phyloP scores from a whole-genome alignment of 2,329 filamentous ascomycete species.

The Microcyclosporella mali region DNA sequence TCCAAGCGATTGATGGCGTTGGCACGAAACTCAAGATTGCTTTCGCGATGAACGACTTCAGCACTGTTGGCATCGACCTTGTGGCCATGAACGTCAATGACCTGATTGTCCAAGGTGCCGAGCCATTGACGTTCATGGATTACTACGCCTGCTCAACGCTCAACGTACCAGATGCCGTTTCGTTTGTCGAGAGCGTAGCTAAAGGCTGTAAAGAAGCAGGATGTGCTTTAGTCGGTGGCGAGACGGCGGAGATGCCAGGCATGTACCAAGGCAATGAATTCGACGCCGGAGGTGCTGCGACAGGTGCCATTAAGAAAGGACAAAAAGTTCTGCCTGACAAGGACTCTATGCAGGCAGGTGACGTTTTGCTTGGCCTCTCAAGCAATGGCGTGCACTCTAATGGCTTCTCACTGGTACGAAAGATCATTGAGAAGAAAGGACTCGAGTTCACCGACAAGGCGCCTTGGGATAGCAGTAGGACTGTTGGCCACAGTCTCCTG shows the following conservation, averaged over 20 bases:
- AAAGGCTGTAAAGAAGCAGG: slow-evolving; percentile 77
- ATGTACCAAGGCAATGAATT: slow-evolving; percentile 87
- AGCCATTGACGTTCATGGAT: slow-evolving; percentile 93
- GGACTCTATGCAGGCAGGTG: slow-evolving; percentile 69
- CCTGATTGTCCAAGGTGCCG: slow-evolving; percentile 88
- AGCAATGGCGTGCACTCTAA: slow-evolving; percentile 92
- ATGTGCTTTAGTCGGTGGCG: slow-evolving; percentile 90
- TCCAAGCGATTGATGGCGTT: slow-evolving; percentile 94
- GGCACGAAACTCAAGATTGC: slow-evolving; percentile 97
- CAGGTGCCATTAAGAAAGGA: slow-evolving; percentile 69
- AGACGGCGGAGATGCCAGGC: slow-evolving; percentile 97
- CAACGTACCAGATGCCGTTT: slow-evolving; percentile 66
- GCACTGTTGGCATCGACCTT: slow-evolving; percentile 91
- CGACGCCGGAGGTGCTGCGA: slow-evolving; percentile 83
- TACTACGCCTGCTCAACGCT: slow-evolving; percentile 94
- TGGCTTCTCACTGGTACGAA: slow-evolving; percentile 92
- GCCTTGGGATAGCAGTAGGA: slow-evolving; percentile 64
- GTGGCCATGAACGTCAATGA: slow-evolving; percentile 99
- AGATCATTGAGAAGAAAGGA: slow-evolving; percentile 71
- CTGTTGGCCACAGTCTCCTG: slow-evolving; percentile 70
- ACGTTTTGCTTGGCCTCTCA: slow-evolving; percentile 76
- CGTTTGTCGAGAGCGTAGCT: slow-evolving; percentile 88
- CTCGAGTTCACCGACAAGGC: slow-evolving; percentile 65
- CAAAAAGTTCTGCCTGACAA: slow-evolving; percentile 67
- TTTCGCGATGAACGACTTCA: slow-evolving; percentile 80